Base-by-base conservation (phyloP, 371 early-diverging fungal species). In the Mucor mucedo region DNA sequence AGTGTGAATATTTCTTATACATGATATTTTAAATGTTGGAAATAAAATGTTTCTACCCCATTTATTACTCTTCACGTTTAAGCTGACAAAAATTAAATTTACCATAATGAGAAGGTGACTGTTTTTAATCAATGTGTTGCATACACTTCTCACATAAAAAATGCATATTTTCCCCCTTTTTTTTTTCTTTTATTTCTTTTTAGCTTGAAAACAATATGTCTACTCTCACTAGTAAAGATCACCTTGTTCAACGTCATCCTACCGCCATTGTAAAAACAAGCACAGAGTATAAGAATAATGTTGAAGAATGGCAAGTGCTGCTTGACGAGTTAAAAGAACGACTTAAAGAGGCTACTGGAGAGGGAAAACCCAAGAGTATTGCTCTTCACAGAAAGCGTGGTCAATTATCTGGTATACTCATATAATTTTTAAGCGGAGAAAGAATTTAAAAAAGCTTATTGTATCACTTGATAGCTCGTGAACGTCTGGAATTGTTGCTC, bases 401-500 rank as follows among this genome's bases (percentile, higher is more conserved):
- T 2, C 87, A 86, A 57, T 66, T 91, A 41, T 78, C 88, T 38
- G 90, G 89, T 58, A 63, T 16, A 16, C 21, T 16, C 30, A 32
- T 29, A 35, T 13, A 30, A 28, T 38, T 3, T 49, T 56, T 53
- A 50, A 29, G 50, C 50, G 42, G 42, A 55, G 55, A 8, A 47
- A 21, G 11, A 13, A 30, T 9, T 14, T 33, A 16, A 41, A 47
- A 55, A 3, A 48, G 50, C 8, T 49, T 52, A 29, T 32, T 10
- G 35, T 9, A 28, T 52, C 41, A 52, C 28, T 7, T 3, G 32
- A 2, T 58, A 87, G 88, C 88, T 14, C 83, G 89, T 41, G 88
- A 89, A 49, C 84, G 91, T 44, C 64, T 91, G 10, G 86, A 89
- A n/a, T 68, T 90, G 5, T 48, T 90, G 3, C 74, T 91, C 7